Base-by-base conservation (phyloP, 306 rosid species). In the Abrus pulchellus region DNA sequence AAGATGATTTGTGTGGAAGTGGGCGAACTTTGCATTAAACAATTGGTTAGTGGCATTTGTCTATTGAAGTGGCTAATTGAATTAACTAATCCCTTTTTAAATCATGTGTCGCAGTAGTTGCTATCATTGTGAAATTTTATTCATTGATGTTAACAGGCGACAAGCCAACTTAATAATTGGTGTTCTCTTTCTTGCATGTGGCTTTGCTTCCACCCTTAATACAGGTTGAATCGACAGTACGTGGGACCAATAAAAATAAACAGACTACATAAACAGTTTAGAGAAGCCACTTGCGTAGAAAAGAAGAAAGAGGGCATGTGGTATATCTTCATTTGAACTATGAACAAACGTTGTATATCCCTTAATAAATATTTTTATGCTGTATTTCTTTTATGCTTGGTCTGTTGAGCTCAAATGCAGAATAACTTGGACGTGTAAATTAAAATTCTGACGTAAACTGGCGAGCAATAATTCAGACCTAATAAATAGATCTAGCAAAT, bases 61-160 rank as follows among this genome's bases (percentile, higher is more conserved):
- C 45, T 5, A 40, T 28, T 3, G 34, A 70, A 34, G 68, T 55
- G 40, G 28, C 41, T 32, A 50, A 63, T 68, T 54, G 50, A 52
- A 49, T 6, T 50, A 41, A 55, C 9, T 50, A 41, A 55, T 12
- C 54, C 0, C 20, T n/a, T 72, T 84, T 70, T 9, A 43, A 65
- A 72, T 45, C 60, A 47, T 28, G 45, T 47, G 20, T 56, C n/a
- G 6, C 68, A 43, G 38, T 41, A 33, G 82, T 40, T 54, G 29
- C 13, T 47, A 34, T 36, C 34, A 43, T 72, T 9, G 6, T 53
- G 41, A 66, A 33, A 68, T 77, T 9, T 80, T 62, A 38, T 41
- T 8, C 3, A 65, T 69, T 72, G 88, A 81, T 50, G 87, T 70
- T 76, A 47, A 77, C 74, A 29, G n/a, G 74, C 2, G 80, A 77